phyloP scores from a whole-genome alignment of 1,284 basidiomycete species.

The Melanopsichium pennsylvanicum region DNA sequence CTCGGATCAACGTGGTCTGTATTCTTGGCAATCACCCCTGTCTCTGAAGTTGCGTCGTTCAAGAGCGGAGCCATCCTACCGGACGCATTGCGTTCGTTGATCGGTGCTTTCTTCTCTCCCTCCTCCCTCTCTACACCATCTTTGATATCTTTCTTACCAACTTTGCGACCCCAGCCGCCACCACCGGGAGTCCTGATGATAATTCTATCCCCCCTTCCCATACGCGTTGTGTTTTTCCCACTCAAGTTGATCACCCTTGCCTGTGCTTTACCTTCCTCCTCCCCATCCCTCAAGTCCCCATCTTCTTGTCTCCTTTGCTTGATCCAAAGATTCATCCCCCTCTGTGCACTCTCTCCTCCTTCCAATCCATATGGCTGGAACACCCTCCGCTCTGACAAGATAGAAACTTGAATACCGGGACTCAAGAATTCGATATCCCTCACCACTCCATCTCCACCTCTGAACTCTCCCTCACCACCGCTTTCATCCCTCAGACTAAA shows the following conservation, averaged over 20 bases:
- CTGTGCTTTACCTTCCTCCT: conserved; percentile 48
- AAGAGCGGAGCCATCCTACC: conserved; percentile 42
- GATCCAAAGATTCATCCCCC: conserved; percentile 89
- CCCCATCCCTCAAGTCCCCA: conserved; percentile 70
- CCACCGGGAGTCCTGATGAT: conserved; percentile 90
- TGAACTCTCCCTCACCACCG: conserved; percentile 79
- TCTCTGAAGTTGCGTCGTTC: conserved; percentile 21
- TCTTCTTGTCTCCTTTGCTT: conserved; percentile 78
- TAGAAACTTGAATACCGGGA: conserved; percentile 79
- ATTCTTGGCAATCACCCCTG: conserved; percentile 25
- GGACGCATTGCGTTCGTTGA: conserved; percentile 40
- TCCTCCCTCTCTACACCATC: neutral
- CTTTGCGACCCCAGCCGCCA: conserved; percentile 79
- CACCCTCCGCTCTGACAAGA: conserved; percentile 85
- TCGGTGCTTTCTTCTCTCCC: conserved; percentile 13
- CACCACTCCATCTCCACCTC: conserved; percentile 85
- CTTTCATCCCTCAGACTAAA: conserved; percentile 82
- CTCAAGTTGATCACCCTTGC: conserved; percentile 83
- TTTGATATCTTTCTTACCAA: neutral
- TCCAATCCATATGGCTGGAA: conserved; percentile 88
- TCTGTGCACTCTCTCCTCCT: conserved; percentile 78
- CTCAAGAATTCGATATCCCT: conserved; percentile 88
- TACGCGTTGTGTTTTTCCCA: conserved; percentile 83
- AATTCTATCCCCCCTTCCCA: conserved; percentile 83
- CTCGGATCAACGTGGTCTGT: conserved; percentile 11